Conservation (phyloP, 345 rosid species). For the Pelargonium nanum region DNA sequence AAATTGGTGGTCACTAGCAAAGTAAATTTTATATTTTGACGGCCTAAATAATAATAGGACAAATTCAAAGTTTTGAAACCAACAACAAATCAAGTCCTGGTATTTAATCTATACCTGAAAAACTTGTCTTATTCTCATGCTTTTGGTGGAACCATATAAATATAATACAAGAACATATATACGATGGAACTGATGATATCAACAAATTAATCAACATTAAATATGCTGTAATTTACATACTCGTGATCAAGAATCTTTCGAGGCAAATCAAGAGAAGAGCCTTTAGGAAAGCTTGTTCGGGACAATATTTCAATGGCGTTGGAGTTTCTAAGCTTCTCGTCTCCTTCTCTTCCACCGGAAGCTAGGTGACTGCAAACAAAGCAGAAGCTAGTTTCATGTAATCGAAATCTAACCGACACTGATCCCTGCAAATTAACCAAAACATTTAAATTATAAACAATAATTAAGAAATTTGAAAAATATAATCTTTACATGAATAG, state of each 20-base stretch:
- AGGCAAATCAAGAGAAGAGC: conserved; percentile 41
- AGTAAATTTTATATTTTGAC: conserved; percentile 5
- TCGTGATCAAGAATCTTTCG: conserved; percentile 61
- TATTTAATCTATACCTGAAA: not conserved
- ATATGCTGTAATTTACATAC: conserved; percentile 29
- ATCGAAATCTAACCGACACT: conserved; percentile 55
- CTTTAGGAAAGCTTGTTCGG: conserved; percentile 55
- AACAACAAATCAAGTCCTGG: too few relatives aligned
- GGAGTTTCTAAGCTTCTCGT: conserved; percentile 53
- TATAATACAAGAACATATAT: conserved; percentile 6
- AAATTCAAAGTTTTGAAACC: conserved; percentile 17
- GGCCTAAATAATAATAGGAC: conserved; percentile 11
- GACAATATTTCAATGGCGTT: conserved; percentile 49
- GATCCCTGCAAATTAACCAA: conserved; percentile 59
- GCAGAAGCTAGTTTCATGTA: conserved; percentile 74
- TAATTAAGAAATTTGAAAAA: not conserved
- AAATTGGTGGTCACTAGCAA: not conserved
- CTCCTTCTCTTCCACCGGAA: conserved; percentile 74
- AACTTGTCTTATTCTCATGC: conserved; percentile 12
- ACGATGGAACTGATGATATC: not conserved
- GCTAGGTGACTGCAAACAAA: conserved; percentile 74
- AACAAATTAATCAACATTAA: not conserved
- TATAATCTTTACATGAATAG: not conserved
- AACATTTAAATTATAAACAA: too few relatives aligned
- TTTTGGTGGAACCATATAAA: conserved; percentile 5